Percentiles rank a stretch among this genome's conserved stretches.
phyloP scores from a whole-genome alignment of 257 asterid genomes.

The Anisodus acutangulus region DNA sequence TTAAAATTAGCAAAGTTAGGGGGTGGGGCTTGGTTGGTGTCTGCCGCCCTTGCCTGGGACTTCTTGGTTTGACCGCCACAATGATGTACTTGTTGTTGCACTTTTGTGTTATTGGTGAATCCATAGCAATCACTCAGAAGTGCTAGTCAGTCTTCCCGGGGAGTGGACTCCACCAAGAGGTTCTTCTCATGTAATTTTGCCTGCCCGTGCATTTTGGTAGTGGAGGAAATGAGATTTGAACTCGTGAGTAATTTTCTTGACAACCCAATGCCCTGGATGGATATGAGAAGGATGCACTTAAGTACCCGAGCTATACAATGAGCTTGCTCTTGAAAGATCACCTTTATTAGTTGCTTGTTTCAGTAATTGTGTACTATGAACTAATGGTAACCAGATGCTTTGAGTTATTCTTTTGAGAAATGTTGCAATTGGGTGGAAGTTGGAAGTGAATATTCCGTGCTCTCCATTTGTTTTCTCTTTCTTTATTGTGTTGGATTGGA shows the following conservation, averaged over 20 bases:
- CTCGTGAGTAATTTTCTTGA: background rate
- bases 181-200: conserved; percentile 8
- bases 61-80: background rate
- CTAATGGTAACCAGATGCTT: background rate
- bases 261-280: conserved; percentile 5
- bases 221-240: background rate
- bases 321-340: background rate
- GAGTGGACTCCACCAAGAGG: background rate
- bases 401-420: conserved; percentile 23
- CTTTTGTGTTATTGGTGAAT: background rate
- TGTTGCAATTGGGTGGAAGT: conserved; percentile 2
- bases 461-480: conserved; percentile 27
- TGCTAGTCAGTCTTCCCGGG: conserved; percentile 21
- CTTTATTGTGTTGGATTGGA: background rate
- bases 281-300: conserved; percentile 12
- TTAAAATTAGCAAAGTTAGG: background rate
- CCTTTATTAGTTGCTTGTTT: conserved; percentile 23
- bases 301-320: conserved; percentile 5
- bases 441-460: background rate
- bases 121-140: conserved; percentile 1
- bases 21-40: conserved; percentile 4
- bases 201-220: background rate
- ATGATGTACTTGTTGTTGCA: background rate
- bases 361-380: background rate
- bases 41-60: background rate